phyloP scores from a whole-genome alignment of 805 yeast genomes.

The Yarrowia sp. region DNA sequence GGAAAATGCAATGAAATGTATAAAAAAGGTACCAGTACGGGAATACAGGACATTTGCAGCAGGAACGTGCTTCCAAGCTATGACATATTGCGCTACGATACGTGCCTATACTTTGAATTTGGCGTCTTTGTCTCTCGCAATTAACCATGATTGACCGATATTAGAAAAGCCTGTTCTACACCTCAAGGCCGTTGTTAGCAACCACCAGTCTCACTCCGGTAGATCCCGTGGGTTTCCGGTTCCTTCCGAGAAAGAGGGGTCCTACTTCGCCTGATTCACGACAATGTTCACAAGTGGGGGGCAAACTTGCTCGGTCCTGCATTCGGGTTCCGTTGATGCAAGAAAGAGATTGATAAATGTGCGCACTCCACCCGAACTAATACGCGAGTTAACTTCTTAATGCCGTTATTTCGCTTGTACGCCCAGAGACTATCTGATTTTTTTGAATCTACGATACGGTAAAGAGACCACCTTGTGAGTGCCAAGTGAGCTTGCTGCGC shows the following conservation, averaged over 20 bases:
- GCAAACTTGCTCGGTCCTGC: slow-evolving; percentile 3
- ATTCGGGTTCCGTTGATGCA: background rate
- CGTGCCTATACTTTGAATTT: background rate
- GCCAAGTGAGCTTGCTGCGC: background rate
- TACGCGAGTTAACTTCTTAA: background rate
- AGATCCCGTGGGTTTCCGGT: background rate
- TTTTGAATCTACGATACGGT: background rate
- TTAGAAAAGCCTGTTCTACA: too few species aligned
- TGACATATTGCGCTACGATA: background rate
- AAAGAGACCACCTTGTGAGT: background rate
- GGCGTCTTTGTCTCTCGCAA: too few species aligned
- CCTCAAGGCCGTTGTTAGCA: too few species aligned
- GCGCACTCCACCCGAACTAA: background rate
- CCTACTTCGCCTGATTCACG: background rate
- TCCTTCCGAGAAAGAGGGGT: background rate
- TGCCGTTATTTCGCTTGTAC: background rate
- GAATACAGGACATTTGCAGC: background rate
- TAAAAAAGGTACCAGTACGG: background rate
- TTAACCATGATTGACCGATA: too few species aligned
- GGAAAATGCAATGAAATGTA: slow-evolving; percentile 5
- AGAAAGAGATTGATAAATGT: background rate
- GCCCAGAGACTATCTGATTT: background rate
- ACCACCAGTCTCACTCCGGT: background rate
- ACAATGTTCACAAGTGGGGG: background rate
- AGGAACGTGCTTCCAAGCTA: background rate